Evolutionary conservation across 1,284 basidiomycete genomes (phyloP).

Genomic region (Neolentinus lepideus): DNA sequence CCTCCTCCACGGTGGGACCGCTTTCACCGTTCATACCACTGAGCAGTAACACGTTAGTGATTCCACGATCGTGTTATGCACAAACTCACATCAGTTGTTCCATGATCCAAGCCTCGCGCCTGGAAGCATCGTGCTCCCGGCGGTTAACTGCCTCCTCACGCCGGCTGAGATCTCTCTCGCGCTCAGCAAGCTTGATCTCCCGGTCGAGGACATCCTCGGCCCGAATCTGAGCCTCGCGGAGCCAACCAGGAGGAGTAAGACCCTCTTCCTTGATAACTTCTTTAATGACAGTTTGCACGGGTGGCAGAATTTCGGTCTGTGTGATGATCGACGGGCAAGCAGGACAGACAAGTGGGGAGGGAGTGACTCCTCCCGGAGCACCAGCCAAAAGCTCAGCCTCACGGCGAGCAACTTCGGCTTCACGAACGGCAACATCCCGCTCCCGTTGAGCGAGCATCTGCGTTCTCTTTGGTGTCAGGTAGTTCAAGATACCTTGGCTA

Average conservation of each 20-base stretch:
- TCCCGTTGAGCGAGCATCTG: conserved; percentile 73
- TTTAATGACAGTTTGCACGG: conserved; percentile 74
- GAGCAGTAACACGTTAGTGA: conserved; percentile 11
- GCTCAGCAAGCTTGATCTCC: conserved; percentile 74
- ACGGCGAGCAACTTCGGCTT: conserved; percentile 77
- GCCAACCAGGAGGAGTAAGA: conserved; percentile 69
- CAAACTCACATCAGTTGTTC: conserved; percentile 72
- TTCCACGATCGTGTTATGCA: background rate
- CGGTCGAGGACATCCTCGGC: conserved; percentile 75
- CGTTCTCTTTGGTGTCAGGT: conserved; percentile 71
- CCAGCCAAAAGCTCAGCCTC: conserved; percentile 77
- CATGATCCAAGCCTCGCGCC: conserved; percentile 83
- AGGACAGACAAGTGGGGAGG: conserved; percentile 45
- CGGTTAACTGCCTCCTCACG: conserved; percentile 78
- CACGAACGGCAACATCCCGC: conserved; percentile 65
- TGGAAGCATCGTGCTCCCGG: conserved; percentile 74
- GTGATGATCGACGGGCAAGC: conserved; percentile 40
- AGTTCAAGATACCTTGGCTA: conserved; percentile 47
- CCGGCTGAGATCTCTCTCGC: conserved; percentile 75
- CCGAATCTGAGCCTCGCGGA: conserved; percentile 51
- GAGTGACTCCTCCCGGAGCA: conserved; percentile 66
- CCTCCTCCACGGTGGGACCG: conserved; percentile 63
- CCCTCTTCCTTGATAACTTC: conserved; percentile 77
- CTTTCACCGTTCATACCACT: conserved; percentile 66
- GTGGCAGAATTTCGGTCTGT: conserved; percentile 29